phyloP scores from a whole-genome alignment of 2,329 filamentous ascomycete genomes.

The Truncatella angustata region DNA sequence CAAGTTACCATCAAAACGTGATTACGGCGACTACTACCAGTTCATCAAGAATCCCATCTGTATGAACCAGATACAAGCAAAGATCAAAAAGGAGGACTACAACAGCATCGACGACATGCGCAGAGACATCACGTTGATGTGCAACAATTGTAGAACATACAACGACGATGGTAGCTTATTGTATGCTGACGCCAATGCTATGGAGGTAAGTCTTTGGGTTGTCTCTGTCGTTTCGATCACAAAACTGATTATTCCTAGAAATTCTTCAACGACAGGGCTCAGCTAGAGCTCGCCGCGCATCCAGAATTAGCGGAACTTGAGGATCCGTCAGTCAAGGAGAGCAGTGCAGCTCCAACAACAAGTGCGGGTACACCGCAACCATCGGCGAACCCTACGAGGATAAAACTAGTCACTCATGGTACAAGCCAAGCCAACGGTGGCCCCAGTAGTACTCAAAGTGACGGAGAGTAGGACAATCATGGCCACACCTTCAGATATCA shows the following conservation, averaged over 20 bases:
- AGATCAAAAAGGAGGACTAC: constrained; percentile 96
- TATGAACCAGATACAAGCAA: constrained; percentile 91
- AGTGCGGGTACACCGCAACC: constrained; percentile 65
- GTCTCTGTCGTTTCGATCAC: background rate
- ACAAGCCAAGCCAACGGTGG: constrained; percentile 22
- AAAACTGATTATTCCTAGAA: constrained; percentile 44
- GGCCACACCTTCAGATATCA: background rate
- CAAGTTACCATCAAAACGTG: constrained; percentile 81
- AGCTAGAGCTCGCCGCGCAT: constrained; percentile 52
- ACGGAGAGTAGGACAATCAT: constrained; percentile 22
- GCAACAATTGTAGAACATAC: constrained; percentile 89
- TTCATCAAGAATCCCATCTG: constrained; percentile 91
- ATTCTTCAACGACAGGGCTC: constrained; percentile 53
- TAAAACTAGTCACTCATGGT: constrained; percentile 57
- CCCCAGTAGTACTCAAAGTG: constrained; percentile 21
- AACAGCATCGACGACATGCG: constrained; percentile 75
- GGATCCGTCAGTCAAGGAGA: constrained; percentile 39
- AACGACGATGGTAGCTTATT: constrained; percentile 94
- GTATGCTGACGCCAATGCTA: constrained; percentile 87
- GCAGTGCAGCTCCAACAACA: constrained; percentile 50
- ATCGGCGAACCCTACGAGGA: constrained; percentile 55
- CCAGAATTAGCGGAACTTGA: constrained; percentile 57
- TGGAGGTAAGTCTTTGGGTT: constrained; percentile 65
- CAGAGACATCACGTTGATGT: constrained; percentile 79
- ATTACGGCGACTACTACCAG: constrained; percentile 93